Conservation (phyloP, 768 basidiomycete genomes). For the Mycena olivaceomarginata region DNA sequence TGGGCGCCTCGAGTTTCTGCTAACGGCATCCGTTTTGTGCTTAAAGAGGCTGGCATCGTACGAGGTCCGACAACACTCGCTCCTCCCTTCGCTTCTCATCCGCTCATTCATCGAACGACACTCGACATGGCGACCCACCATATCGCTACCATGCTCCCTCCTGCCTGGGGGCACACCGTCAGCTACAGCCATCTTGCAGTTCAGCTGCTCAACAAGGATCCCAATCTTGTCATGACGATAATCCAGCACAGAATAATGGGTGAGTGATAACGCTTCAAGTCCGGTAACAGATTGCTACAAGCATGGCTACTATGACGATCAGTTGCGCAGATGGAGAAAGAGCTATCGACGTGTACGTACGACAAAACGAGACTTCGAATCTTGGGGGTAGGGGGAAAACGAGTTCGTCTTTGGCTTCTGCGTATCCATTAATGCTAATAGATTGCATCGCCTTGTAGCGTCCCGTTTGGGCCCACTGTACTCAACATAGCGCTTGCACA, state of each 20-base stretch:
- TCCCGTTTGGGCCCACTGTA: too few relatives aligned
- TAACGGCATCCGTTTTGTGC: too few relatives aligned
- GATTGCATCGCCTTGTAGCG: too few relatives aligned
- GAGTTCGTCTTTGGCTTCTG: neutral
- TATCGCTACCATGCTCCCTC: constrained; percentile 19
- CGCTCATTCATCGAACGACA: too few relatives aligned
- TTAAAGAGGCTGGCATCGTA: too few relatives aligned
- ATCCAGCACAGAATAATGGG: constrained; percentile 29
- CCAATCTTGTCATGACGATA: constrained; percentile 14
- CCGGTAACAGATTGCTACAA: too few relatives aligned
- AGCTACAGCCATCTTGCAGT: constrained; percentile 9
- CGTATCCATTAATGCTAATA: neutral
- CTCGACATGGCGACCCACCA: constrained; percentile 15
- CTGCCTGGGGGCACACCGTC: constrained; percentile 24
- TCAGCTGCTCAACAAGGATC: constrained; percentile 12
- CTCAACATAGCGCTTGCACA: neutral
- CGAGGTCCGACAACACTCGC: too few relatives aligned
- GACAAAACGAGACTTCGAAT: constrained; percentile 24
- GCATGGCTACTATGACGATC: neutral
- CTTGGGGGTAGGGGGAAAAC: constrained; percentile 21
- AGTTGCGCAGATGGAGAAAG: constrained; percentile 24
- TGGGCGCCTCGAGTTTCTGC: too few relatives aligned
- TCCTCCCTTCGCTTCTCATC: too few relatives aligned
- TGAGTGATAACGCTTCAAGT: neutral
- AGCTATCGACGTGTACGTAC: constrained; percentile 8